Percentiles rank a stretch among this genome's conserved stretches.
Conservation (phyloP, 805 yeast species). For the Candida mattraensis region DNA sequence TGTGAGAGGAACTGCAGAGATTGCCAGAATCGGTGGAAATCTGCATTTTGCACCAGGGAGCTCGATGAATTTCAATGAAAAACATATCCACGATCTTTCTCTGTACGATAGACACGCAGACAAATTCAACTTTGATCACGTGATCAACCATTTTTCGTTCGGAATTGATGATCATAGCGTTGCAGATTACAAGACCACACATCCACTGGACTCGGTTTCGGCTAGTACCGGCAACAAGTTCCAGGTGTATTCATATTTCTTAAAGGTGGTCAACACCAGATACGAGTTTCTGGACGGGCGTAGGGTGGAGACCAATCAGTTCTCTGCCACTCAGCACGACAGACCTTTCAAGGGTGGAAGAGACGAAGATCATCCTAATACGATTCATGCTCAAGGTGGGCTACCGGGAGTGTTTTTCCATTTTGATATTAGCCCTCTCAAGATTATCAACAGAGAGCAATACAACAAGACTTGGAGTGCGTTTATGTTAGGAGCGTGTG, state of each 20-base stretch:
- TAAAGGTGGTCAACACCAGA: constrained; percentile 89
- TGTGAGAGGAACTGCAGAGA: constrained; percentile 71
- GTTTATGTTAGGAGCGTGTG: constrained; percentile 76
- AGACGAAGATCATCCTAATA: constrained; percentile 88
- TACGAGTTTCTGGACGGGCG: constrained; percentile 63
- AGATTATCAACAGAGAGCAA: constrained; percentile 81
- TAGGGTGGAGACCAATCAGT: constrained; percentile 78
- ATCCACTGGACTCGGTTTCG: constrained; percentile 64
- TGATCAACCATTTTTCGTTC: constrained; percentile 77
- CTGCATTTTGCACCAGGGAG: constrained; percentile 96
- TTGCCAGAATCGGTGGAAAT: constrained; percentile 87
- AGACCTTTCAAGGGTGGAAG: constrained; percentile 84
- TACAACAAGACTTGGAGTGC: constrained; percentile 78
- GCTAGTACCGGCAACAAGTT: constrained; percentile 47
- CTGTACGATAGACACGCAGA: constrained; percentile 55
- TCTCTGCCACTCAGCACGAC: constrained; percentile 83
- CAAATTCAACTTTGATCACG: constrained; percentile 74
- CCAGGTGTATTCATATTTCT: constrained; percentile 71
- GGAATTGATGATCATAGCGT: constrained; percentile 53
- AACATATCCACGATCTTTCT: constrained; percentile 85
- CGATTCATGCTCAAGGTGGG: constrained; percentile 81
- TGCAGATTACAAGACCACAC: constrained; percentile 44
- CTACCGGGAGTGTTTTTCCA: constrained; percentile 84
- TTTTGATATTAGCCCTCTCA: constrained; percentile 91
- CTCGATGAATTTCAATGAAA: constrained; percentile 54